Conservation (phyloP, 768 basidiomycete species). For the Saitozyma podzolica region DNA sequence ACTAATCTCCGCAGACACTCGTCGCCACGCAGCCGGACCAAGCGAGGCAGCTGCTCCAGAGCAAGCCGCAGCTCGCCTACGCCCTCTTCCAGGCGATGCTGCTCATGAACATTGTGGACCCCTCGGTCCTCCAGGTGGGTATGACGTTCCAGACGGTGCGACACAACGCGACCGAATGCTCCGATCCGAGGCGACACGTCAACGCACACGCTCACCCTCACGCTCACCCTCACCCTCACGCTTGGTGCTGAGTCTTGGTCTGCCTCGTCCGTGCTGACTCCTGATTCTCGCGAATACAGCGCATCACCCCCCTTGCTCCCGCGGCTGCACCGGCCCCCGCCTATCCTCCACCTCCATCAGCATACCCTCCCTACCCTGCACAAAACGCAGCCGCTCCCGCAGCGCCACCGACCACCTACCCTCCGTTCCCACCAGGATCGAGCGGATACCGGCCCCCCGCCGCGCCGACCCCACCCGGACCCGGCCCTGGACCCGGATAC, state of each 20-base stretch:
- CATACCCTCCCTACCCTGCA: constrained; percentile 27
- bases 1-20: constrained; percentile 65
- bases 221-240: neutral
- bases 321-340: constrained; percentile 42
- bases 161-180: no score
- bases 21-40: constrained; percentile 88
- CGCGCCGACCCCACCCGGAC: constrained; percentile 50
- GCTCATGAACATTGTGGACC: constrained; percentile 89
- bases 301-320: constrained; percentile 41
- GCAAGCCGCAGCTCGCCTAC: constrained; percentile 91
- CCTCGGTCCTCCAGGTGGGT: constrained; percentile 73
- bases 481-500: constrained; percentile 44
- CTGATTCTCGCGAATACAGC: constrained; percentile 16
- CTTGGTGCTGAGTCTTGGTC: neutral
- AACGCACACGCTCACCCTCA: no score
- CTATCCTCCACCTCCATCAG: constrained; percentile 4
- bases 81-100: constrained; percentile 93
- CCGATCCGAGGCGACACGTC: no score
- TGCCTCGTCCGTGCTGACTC: neutral
- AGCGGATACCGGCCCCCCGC: constrained; percentile 27
- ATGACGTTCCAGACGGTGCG: neutral
- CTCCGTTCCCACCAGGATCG: neutral
- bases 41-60: constrained; percentile 72
- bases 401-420: constrained; percentile 20
- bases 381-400: constrained; percentile 8